Evolutionary conservation across 2,329 filamentous ascomycete species (phyloP).

Genomic region (Colletotrichum sp.): DNA sequence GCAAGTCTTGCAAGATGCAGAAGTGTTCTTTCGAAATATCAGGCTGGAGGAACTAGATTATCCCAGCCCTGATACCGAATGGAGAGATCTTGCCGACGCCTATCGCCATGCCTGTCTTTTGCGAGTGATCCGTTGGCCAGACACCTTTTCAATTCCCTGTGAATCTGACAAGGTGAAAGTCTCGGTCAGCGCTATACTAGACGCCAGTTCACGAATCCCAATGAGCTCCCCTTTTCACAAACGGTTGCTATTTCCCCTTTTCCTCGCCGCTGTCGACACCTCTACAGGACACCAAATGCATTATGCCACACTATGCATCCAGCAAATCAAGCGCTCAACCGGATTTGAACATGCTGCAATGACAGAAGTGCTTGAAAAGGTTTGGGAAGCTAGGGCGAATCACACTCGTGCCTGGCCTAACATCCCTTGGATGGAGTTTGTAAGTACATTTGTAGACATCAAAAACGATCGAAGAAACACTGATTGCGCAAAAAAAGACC

Average conservation of each 20-base stretch:
- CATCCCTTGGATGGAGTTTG: slow-evolving; percentile 34
- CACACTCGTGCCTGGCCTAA: slow-evolving; percentile 23
- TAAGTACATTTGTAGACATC: slow-evolving; percentile 4
- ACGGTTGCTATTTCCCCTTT: slow-evolving; percentile 30
- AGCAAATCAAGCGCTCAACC: slow-evolving; percentile 27
- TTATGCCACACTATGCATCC: slow-evolving; percentile 27
- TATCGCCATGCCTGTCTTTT: slow-evolving; percentile 33
- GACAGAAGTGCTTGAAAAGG: slow-evolving; percentile 27
- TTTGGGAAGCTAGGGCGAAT: slow-evolving; percentile 26
- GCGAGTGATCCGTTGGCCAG: slow-evolving; percentile 28
- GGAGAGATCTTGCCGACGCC: slow-evolving; percentile 31
- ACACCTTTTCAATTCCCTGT: slow-evolving; percentile 29
- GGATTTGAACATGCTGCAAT: slow-evolving; percentile 29
- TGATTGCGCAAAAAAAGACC: background rate
- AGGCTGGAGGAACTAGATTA: slow-evolving; percentile 27
- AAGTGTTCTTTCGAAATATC: slow-evolving; percentile 29
- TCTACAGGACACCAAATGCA: slow-evolving; percentile 28
- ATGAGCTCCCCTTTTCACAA: slow-evolving; percentile 29
- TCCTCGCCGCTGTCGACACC: slow-evolving; percentile 30
- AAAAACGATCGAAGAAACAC: background rate
- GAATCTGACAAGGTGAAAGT: slow-evolving; percentile 24
- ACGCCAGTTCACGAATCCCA: slow-evolving; percentile 27
- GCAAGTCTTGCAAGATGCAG: slow-evolving; percentile 19
- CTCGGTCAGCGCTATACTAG: slow-evolving; percentile 28
- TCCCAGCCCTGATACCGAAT: slow-evolving; percentile 29